Base-by-base conservation (phyloP, 108 stramenopile genomes). In the Epithemia pelagica region DNA sequence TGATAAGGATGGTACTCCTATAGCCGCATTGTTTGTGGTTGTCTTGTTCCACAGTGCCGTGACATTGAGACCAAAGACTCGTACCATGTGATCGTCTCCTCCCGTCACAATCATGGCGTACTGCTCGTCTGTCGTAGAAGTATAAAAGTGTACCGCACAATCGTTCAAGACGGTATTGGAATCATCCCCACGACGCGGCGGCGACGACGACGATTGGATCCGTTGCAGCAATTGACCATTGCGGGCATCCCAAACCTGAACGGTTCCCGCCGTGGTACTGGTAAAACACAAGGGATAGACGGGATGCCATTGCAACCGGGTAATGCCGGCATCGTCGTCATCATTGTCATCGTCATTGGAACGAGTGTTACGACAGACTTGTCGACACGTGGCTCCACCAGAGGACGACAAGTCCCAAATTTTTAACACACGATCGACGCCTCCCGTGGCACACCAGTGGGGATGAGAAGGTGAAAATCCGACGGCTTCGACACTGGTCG, bases 231-330 rank as follows among this genome's bases (percentile, higher is more conserved):
- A 64, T 25, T 31, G 76, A 10, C 98, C 98, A 61, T 70, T 82
- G 24, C 96, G 74, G 20, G 88, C 96, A 75, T 99, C 98, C 95
- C 96, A 99, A 23, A 88, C 52, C 19, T 94, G 78, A 20, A 97
- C 68, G 15, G 60, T 71, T 2, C 94, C 92, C 75, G 91, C 93
- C 1, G 88, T 79, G 18, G 84, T 81, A 19, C 79, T 66, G 25
- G 94, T 83, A 61, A 89, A 76, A n/a, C 97, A 76, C 23, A 77
- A 32, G 7, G 96, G 90, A 0, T 81, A 68, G 20, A 73, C 74
- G 7, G 85, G 75, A 66, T 96, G 95, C 95, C 96, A 98, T 60
- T 59, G 59, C 7, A 96, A 67, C 59, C 86, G 69, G 29, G 90
- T 91, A 30, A 91, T 88, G n/a, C 85, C 82, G 20, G 5, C 26